Conservation (phyloP, 2,329 filamentous ascomycete genomes). For the Sporothrix globosa region DNA sequence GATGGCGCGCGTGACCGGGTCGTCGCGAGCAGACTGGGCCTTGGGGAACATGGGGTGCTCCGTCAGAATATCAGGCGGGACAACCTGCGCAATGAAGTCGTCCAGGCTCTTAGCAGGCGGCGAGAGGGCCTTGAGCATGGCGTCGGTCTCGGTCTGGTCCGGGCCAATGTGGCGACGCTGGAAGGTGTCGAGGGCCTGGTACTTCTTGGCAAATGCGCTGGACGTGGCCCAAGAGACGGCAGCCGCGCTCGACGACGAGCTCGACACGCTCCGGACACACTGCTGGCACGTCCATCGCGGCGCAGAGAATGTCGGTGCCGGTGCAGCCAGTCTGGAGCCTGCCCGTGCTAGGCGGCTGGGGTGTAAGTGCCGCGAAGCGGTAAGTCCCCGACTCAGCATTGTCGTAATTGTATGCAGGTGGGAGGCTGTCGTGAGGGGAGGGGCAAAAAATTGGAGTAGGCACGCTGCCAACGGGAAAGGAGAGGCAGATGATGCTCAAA, state of each 20-base stretch:
- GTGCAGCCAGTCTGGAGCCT: conserved; percentile 8
- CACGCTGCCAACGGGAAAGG: conserved; percentile 3
- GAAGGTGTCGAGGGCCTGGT: conserved; percentile 63
- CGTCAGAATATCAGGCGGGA: conserved; percentile 78
- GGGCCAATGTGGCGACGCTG: conserved; percentile 86
- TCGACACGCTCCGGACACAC: conserved; percentile 30
- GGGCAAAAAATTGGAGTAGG: conserved; percentile 24
- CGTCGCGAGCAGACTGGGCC: conserved; percentile 47
- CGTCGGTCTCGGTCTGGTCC: conserved; percentile 65
- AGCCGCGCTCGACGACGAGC: conserved; percentile 24
- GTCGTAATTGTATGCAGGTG: neutral
- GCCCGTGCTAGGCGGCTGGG: conserved; percentile 26
- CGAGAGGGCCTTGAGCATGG: conserved; percentile 80
- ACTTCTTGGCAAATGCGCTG: conserved; percentile 37
- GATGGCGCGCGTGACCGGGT: conserved; percentile 44
- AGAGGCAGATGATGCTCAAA: conserved; percentile 5
- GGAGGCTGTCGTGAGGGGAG: conserved; percentile 21
- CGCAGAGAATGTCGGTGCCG: neutral
- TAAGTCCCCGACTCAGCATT: conserved; percentile 37
- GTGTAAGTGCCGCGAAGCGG: conserved; percentile 32
- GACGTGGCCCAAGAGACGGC: conserved; percentile 35
- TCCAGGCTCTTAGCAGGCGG: conserved; percentile 75
- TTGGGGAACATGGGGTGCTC: conserved; percentile 63
- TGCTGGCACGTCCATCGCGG: conserved; percentile 30
- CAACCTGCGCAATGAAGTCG: conserved; percentile 80